A percentile compares a stretch with the other conserved stretches of the same genome.
phyloP scores from a whole-genome alignment of 768 basidiomycete species.

The Suillus sp. region DNA sequence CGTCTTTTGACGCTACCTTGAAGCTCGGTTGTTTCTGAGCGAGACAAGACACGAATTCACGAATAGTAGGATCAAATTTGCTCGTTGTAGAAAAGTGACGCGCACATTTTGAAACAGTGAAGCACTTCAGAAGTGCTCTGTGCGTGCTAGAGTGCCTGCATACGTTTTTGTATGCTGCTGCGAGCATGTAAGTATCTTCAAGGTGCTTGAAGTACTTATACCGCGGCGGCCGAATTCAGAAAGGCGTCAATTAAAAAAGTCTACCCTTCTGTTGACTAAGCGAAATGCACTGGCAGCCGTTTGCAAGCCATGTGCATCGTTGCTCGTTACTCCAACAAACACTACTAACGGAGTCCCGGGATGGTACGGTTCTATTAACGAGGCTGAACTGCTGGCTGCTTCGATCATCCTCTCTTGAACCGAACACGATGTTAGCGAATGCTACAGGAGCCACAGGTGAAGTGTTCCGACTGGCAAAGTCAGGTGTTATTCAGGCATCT shows the following conservation, averaged over 20 bases:
- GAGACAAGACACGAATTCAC: slow-evolving; percentile 40
- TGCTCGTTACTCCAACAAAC: background rate
- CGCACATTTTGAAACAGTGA: slow-evolving; percentile 25
- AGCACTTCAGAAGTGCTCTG: slow-evolving; percentile 11
- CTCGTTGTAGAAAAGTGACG: slow-evolving; percentile 33
- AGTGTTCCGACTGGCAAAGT: background rate
- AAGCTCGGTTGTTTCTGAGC: slow-evolving; percentile 51
- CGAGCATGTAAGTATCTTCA: slow-evolving; percentile 12
- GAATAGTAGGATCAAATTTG: slow-evolving; percentile 38
- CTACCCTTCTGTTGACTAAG: slow-evolving; percentile 24
- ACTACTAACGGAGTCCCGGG: background rate
- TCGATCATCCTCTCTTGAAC: background rate
- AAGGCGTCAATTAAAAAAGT: background rate
- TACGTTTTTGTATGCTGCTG: slow-evolving; percentile 10
- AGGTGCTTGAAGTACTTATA: background rate
- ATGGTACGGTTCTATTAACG: slow-evolving; percentile 5
- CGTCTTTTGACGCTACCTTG: slow-evolving; percentile 43
- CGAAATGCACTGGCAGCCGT: no score
- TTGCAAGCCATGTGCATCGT: background rate
- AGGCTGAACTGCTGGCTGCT: slow-evolving; percentile 5
- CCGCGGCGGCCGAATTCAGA: background rate
- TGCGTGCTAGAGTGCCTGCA: slow-evolving; percentile 9
- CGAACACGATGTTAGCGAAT: slow-evolving; percentile 2
- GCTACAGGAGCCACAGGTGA: slow-evolving; percentile 7
- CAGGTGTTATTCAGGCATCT: slow-evolving; percentile 14